A percentile compares a stretch with the other conserved stretches of the same genome.
Conservation (phyloP, 345 rosid genomes). For the Hibiscus trionum region DNA sequence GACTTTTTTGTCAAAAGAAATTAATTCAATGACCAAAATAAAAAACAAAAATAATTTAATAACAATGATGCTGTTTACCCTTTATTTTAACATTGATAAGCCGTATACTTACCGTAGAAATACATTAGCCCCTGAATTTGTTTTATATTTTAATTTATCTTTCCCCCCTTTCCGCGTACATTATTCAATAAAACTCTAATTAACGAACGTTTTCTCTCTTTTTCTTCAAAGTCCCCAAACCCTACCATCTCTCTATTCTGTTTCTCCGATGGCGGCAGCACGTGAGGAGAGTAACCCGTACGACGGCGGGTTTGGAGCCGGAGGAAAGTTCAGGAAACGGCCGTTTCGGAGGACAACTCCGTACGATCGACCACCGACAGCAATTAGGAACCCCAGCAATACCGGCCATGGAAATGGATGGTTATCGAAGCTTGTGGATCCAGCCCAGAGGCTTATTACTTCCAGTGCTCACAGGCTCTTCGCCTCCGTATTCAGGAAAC, state of each 20-base stretch:
- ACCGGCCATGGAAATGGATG: slow-evolving; percentile 40
- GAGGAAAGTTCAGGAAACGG: slow-evolving; percentile 70
- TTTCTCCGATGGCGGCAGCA: slow-evolving; percentile 41
- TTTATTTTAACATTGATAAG: too few species aligned
- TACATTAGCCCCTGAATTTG: neutral
- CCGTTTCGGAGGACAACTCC: slow-evolving; percentile 51
- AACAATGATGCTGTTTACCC: too few species aligned
- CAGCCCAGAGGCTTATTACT: slow-evolving; percentile 71
- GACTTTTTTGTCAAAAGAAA: too few species aligned
- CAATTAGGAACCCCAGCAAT: slow-evolving; percentile 34
- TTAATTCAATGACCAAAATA: too few species aligned
- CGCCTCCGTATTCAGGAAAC: slow-evolving; percentile 67
- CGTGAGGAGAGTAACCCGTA: slow-evolving; percentile 37
- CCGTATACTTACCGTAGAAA: neutral
- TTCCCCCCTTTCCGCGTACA: slow-evolving; percentile 8
- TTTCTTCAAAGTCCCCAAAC: slow-evolving; percentile 25
- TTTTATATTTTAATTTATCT: neutral
- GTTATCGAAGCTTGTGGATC: slow-evolving; percentile 86
- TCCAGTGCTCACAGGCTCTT: slow-evolving; percentile 71
- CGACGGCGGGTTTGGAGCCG: slow-evolving; percentile 41
- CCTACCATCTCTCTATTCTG: slow-evolving; percentile 15
- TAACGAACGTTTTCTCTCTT: slow-evolving; percentile 4
- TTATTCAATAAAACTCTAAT: slow-evolving; percentile 38
- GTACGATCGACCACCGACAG: slow-evolving; percentile 59
- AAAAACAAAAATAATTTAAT: too few species aligned